Evolutionary conservation across 1,284 basidiomycete genomes (phyloP), one percentile per base, ranked within the genome.

Genomic region (Moesziomyces globuligerus): DNA sequence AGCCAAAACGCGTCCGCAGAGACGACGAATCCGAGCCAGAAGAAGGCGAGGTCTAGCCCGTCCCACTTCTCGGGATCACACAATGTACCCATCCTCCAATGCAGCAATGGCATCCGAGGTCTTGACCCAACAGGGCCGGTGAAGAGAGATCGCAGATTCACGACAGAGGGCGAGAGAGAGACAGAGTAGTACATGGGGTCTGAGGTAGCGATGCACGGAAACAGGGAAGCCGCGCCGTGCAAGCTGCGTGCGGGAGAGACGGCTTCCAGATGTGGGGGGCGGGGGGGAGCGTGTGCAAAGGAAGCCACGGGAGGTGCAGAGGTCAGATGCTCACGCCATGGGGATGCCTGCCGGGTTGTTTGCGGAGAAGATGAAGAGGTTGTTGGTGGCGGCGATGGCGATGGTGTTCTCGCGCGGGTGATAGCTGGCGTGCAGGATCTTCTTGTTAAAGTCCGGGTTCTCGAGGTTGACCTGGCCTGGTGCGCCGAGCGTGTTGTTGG

Each of bases 321-420:
- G 32, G 15, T 40, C 32, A 18, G 3, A 9, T 38, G 21, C 23
- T 38, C 25, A 69, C 34, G 67, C 67, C 67, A 70, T 70, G 11
- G 67, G 67, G 32, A 70, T 70, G 10, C 67, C 68, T 11, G 72
- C 62, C 8, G 74, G 72, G 32, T 78, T 77, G 50, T 78, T 79
- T 9, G 79, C 78, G 4, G 94, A 93, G 81, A 83, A 84, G 62
- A 84, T 73, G 71, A 84, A 84, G n/a, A 84, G 74, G 53, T 85
- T 84, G 76, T 84, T 84, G 15, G 83, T 83, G 10, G 84, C 84
- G 1, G 83, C 83, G 47, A 84, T 84, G 13, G 84, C 83, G 40
- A 98, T 98, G 43, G 95, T 98, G 84, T 94, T 93, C 86, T 98
- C 95, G 83, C 89, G 87, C 43, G 95, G 94, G 86, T 98, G 94